Evolutionary conservation across 2,329 filamentous ascomycete genomes (phyloP).

Genomic region (Saccharata proteae): DNA sequence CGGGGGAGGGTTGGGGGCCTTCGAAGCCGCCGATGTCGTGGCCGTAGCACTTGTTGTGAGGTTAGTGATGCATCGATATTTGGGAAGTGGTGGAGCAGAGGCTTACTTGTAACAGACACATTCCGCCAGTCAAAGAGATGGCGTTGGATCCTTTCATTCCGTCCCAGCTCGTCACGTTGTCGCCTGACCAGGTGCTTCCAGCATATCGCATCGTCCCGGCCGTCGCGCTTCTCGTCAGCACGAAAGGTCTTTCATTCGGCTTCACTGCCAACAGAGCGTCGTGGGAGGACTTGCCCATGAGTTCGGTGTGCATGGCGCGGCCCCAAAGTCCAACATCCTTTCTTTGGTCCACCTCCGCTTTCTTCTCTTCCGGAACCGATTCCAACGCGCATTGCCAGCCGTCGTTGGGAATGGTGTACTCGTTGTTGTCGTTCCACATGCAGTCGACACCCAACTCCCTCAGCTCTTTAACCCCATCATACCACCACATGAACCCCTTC

Average conservation of each 20-base stretch:
- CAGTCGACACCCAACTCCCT: slow-evolving; percentile 54
- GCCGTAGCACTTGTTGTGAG: slow-evolving; percentile 50
- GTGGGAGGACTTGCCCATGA: slow-evolving; percentile 59
- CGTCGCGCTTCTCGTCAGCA: slow-evolving; percentile 59
- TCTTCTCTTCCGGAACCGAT: slow-evolving; percentile 20
- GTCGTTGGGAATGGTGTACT: slow-evolving; percentile 56
- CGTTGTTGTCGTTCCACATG: slow-evolving; percentile 74
- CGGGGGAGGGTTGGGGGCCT: slow-evolving; percentile 58
- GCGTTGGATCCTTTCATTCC: slow-evolving; percentile 62
- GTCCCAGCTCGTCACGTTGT: slow-evolving; percentile 63
- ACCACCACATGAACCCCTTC: slow-evolving; percentile 60
- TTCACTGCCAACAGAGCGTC: slow-evolving; percentile 50
- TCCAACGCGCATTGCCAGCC: slow-evolving; percentile 52
- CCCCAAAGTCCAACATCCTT: slow-evolving; percentile 57
- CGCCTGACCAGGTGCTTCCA: slow-evolving; percentile 62
- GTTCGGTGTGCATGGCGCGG: slow-evolving; percentile 54
- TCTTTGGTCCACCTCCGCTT: slow-evolving; percentile 14
- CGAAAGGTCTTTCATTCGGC: slow-evolving; percentile 51
- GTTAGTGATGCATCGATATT: not conserved
- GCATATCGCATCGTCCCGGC: slow-evolving; percentile 59
- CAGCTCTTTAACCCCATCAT: slow-evolving; percentile 50
- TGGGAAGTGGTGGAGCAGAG: not conserved
- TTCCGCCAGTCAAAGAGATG: slow-evolving; percentile 53
- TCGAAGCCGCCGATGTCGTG: slow-evolving; percentile 69
- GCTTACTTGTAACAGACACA: slow-evolving; percentile 50